Conservation (phyloP, 2,329 filamentous ascomycete genomes). For the Laburnicola sp. region DNA sequence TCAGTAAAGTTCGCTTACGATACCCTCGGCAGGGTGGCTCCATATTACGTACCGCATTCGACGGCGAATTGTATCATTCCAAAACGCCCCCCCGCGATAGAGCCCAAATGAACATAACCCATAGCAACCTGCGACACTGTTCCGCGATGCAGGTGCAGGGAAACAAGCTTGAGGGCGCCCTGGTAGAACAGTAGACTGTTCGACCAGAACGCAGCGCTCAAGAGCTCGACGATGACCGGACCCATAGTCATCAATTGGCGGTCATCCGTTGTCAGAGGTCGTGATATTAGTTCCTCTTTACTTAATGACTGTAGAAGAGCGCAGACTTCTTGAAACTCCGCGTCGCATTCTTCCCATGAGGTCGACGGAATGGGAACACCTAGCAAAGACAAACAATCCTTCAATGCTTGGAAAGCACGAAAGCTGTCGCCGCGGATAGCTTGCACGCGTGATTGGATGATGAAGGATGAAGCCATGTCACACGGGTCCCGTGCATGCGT, state of each 20-base stretch:
- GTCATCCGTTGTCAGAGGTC: conserved; percentile 50
- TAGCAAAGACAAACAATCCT: conserved; percentile 68
- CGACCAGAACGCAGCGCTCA: conserved; percentile 73
- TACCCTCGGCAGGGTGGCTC: no score
- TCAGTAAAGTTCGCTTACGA: no score
- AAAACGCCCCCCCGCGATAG: conserved; percentile 70
- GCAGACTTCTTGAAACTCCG: conserved; percentile 63
- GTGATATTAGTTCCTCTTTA: conserved; percentile 53
- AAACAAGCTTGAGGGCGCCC: conserved; percentile 66
- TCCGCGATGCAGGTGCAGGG: conserved; percentile 65
- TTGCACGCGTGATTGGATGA: conserved; percentile 78
- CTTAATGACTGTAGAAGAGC: conserved; percentile 47
- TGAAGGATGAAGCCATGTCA: conserved; percentile 82
- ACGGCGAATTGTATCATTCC: conserved; percentile 70
- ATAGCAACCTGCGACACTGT: conserved; percentile 70
- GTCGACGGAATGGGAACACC: conserved; percentile 67
- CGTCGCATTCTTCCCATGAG: conserved; percentile 77
- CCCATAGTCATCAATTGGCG: conserved; percentile 65
- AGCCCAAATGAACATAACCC: conserved; percentile 68
- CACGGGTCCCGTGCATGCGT: conserved; percentile 68
- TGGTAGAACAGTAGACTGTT: conserved; percentile 74
- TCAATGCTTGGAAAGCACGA: conserved; percentile 69
- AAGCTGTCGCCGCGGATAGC: conserved; percentile 72
- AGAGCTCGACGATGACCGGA: conserved; percentile 70
- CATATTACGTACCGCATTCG: conserved; percentile 53